Evolutionary conservation across 2,329 filamentous ascomycete species (phyloP).

Genomic region (Alternaria postmessia): DNA sequence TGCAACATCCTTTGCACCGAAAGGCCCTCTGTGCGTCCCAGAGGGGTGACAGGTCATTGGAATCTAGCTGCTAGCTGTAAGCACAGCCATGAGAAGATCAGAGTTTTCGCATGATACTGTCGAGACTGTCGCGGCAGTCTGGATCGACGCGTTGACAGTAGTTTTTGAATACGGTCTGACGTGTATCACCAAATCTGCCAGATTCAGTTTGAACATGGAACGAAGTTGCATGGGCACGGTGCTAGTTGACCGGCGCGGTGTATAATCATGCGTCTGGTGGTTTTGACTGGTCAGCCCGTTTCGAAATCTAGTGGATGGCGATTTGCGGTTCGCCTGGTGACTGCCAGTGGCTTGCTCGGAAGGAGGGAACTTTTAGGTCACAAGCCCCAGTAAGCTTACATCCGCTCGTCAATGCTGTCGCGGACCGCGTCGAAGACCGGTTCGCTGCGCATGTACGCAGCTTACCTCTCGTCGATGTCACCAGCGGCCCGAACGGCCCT

Average conservation of each 20-base stretch:
- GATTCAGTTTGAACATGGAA: background rate
- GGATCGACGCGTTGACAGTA: background rate
- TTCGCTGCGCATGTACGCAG: constrained; percentile 5
- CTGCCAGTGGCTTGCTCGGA: constrained; percentile 8
- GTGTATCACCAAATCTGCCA: constrained; percentile 4
- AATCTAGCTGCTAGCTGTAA: background rate
- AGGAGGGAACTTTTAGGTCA: constrained; percentile 6
- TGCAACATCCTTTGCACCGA: constrained; percentile 6
- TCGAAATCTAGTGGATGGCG: constrained; percentile 1
- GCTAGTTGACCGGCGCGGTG: background rate
- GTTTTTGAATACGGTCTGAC: constrained; percentile 10
- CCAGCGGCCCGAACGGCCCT: constrained; percentile 13
- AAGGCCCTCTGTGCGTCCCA: background rate
- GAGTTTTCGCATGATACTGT: background rate
- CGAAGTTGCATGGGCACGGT: background rate
- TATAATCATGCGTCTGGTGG: background rate
- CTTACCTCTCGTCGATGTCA: background rate
- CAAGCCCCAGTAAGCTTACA: constrained; percentile 23
- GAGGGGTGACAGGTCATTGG: background rate
- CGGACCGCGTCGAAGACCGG: constrained; percentile 12
- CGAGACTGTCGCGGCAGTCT: background rate
- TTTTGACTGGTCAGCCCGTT: constrained; percentile 6
- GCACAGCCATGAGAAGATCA: background rate
- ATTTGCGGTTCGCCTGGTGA: constrained; percentile 5
- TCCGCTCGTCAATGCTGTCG: constrained; percentile 10